phyloP scores from a whole-genome alignment of 768 basidiomycete species.

The Sarcodon aspratus region DNA sequence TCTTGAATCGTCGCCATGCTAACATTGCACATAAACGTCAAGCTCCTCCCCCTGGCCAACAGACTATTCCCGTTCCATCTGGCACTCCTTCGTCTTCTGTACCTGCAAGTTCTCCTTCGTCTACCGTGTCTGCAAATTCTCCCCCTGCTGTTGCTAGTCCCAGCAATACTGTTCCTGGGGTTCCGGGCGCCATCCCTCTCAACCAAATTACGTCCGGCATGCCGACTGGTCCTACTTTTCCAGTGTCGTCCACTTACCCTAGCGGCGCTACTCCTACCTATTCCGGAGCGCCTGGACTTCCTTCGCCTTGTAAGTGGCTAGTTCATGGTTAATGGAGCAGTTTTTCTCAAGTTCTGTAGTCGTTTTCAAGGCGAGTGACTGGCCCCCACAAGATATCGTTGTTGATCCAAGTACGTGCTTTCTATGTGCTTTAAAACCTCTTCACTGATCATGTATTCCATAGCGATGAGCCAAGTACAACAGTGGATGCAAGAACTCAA shows the following conservation, averaged over 20 bases:
- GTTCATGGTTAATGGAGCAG: constrained; percentile 1
- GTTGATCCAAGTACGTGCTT: constrained; percentile 41
- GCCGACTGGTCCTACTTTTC: constrained; percentile 36
- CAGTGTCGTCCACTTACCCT: constrained; percentile 39
- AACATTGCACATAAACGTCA: too few species aligned
- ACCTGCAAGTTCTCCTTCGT: background rate
- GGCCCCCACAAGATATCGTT: constrained; percentile 53
- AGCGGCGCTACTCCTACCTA: constrained; percentile 54
- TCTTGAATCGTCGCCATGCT: too few species aligned
- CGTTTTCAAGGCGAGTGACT: constrained; percentile 32
- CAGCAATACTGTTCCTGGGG: constrained; percentile 18
- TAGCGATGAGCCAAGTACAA: constrained; percentile 51
- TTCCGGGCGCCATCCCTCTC: constrained; percentile 45
- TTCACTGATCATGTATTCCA: constrained; percentile 2
- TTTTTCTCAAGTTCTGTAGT: constrained; percentile 21
- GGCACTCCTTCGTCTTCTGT: too few species aligned
- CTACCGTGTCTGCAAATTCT: background rate
- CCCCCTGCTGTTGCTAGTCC: constrained; percentile 5
- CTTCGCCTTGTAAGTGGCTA: constrained; percentile 41
- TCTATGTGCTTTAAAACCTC: background rate
- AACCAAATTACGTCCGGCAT: constrained; percentile 51
- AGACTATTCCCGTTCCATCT: too few species aligned
- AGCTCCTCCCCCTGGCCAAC: too few species aligned
- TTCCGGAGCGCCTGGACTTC: constrained; percentile 55
- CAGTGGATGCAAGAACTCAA: constrained; percentile 71